Evolutionary conservation across 345 rosid genomes (phyloP).

Genomic region (Firmiana major): DNA sequence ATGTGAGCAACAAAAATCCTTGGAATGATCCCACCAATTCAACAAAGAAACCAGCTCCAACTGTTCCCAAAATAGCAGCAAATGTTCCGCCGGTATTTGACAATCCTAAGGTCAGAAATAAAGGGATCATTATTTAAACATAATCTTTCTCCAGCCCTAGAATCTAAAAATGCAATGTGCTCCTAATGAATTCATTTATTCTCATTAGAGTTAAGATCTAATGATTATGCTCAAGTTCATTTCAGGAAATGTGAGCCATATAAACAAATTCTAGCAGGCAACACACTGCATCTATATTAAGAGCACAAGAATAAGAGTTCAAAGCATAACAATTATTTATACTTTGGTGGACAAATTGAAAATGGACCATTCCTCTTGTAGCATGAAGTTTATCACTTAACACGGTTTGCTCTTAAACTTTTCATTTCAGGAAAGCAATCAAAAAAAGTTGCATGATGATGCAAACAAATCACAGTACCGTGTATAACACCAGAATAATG

Average conservation of each 20-base stretch:
- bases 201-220: neutral
- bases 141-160: neutral
- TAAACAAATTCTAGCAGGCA: neutral
- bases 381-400: neutral
- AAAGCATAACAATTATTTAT: neutral
- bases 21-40: constrained; percentile 84
- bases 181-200: neutral
- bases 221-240: neutral
- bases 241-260: neutral
- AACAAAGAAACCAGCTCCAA: constrained; percentile 93
- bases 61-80: constrained; percentile 92
- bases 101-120: constrained; percentile 48
- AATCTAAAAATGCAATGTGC: neutral
- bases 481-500: constrained; percentile 86
- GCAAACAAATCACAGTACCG: constrained; percentile 38
- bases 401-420: neutral
- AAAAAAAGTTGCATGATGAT: neutral
- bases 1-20: constrained; percentile 83
- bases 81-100: constrained; percentile 81
- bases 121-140: neutral
- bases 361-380: neutral
- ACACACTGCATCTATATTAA: neutral
- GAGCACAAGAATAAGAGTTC: neutral
- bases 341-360: neutral
- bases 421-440: neutral